These are phyloP conservation scores for Bryoerythrophyllum caledonicum DNA, from an alignment of 225 moss, liverwort and hornwort species.

Conservation along the genomic window DNA sequence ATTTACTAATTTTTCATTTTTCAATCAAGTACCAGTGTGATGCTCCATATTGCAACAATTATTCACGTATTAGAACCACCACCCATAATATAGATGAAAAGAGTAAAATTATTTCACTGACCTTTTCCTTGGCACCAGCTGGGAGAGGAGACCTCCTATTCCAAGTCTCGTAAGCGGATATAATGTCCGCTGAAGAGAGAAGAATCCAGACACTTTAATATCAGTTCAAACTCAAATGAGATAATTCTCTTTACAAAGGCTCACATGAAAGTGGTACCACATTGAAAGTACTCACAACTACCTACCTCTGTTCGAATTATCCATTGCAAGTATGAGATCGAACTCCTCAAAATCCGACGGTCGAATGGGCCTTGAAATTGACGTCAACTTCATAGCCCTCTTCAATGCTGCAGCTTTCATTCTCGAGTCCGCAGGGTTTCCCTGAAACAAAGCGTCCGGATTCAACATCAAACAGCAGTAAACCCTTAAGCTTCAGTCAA, in stretches of 20 bases:
- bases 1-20: too few species aligned
- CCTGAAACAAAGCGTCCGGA: slow-evolving; percentile 44
- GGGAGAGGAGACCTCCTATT: slow-evolving; percentile 40
- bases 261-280: not conserved
- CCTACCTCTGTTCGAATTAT: slow-evolving; percentile 54
- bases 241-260: not conserved
- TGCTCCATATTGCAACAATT: too few species aligned
- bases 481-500: too few species aligned
- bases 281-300: slow-evolving; percentile 20
- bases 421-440: slow-evolving; percentile 87
- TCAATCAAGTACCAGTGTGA: too few species aligned
- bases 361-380: slow-evolving; percentile 87
- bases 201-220: not conserved
- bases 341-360: slow-evolving; percentile 77
- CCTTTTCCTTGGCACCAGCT: slow-evolving; percentile 44
- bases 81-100: not conserved
- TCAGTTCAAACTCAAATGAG: not conserved
- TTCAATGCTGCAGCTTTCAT: slow-evolving; percentile 88
- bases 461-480: not conserved
- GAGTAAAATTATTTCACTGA: slow-evolving; percentile 10
- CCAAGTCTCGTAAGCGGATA: slow-evolving; percentile 43
- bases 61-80: not conserved
- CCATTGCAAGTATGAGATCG: slow-evolving; percentile 62
- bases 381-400: slow-evolving; percentile 87
- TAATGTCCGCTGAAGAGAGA: slow-evolving; percentile 46